Evolutionary conservation across 2,329 filamentous ascomycete genomes (phyloP).

Genomic region (Pseudophaeomoniella oleicola): DNA sequence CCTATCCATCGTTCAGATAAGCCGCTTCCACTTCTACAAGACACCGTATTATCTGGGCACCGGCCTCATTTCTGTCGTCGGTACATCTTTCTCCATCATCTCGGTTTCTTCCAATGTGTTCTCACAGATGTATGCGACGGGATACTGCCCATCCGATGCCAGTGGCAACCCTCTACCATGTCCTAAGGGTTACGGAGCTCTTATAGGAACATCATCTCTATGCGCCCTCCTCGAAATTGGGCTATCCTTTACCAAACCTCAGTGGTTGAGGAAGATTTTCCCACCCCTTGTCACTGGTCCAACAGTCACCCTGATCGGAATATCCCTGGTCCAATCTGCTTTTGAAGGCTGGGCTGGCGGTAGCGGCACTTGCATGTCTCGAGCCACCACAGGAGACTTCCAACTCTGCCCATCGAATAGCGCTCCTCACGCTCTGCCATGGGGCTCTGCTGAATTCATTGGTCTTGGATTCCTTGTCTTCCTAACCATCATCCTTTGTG

Average conservation of each 20-base stretch:
- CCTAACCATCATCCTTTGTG: constrained; percentile 51
- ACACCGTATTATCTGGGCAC: constrained; percentile 52
- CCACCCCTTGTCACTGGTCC: constrained; percentile 55
- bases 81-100: constrained; percentile 53
- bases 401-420: constrained; percentile 41
- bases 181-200: constrained; percentile 51
- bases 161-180: constrained; percentile 46
- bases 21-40: constrained; percentile 45
- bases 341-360: constrained; percentile 58
- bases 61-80: constrained; percentile 52
- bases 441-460: constrained; percentile 50
- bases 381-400: constrained; percentile 31
- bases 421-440: constrained; percentile 46
- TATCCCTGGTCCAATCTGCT: constrained; percentile 46
- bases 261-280: constrained; percentile 46
- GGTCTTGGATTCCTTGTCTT: constrained; percentile 55
- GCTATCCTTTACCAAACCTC: constrained; percentile 50
- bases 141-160: constrained; percentile 43
- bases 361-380: constrained; percentile 29
- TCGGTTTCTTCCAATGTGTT: constrained; percentile 50
- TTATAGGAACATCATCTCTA: constrained; percentile 41
- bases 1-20: constrained; percentile 51
- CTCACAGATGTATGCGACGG: constrained; percentile 47
- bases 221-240: constrained; percentile 42
- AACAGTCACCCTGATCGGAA: constrained; percentile 52